Evolutionary conservation across 2,329 filamentous ascomycete species (phyloP).

Genomic region (Neoscytalidium dimidiatum): DNA sequence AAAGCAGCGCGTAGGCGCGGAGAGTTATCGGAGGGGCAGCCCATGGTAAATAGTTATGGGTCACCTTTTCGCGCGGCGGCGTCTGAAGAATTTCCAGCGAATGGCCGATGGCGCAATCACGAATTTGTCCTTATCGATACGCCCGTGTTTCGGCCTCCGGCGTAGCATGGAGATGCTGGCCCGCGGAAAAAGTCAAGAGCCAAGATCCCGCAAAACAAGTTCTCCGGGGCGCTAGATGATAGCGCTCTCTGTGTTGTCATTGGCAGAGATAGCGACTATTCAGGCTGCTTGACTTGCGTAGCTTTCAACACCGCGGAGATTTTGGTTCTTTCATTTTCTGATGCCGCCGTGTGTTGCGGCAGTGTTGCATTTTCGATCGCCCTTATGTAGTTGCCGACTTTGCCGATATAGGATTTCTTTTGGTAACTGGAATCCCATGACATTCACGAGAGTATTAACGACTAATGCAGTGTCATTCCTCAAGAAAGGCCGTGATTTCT

Average conservation of each 20-base stretch:
- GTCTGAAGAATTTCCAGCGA: constrained; percentile 18
- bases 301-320: not conserved
- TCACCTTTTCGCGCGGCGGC: not conserved
- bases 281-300: not conserved
- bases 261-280: not conserved
- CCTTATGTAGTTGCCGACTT: constrained; percentile 1
- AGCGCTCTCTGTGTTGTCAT: not conserved
- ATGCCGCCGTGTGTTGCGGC: not conserved
- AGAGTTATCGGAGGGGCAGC: constrained; percentile 6
- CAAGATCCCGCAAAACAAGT: not conserved
- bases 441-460: no score
- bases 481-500: no score
- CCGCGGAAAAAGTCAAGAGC: constrained; percentile 8
- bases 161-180: not conserved
- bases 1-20: not conserved
- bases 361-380: not conserved
- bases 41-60: constrained; percentile 7
- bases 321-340: not conserved
- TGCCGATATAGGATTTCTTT: not conserved
- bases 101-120: constrained; percentile 19
- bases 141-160: not conserved
- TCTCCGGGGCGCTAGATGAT: not conserved
- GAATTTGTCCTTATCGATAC: constrained; percentile 16
- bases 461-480: no score
- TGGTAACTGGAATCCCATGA: not conserved